Percentiles rank a stretch among this genome's conserved stretches.
These are phyloP conservation scores for Phlegmacium glaucopus DNA, from an alignment of 768 basidiomycete species.

Conservation along the genomic window DNA sequence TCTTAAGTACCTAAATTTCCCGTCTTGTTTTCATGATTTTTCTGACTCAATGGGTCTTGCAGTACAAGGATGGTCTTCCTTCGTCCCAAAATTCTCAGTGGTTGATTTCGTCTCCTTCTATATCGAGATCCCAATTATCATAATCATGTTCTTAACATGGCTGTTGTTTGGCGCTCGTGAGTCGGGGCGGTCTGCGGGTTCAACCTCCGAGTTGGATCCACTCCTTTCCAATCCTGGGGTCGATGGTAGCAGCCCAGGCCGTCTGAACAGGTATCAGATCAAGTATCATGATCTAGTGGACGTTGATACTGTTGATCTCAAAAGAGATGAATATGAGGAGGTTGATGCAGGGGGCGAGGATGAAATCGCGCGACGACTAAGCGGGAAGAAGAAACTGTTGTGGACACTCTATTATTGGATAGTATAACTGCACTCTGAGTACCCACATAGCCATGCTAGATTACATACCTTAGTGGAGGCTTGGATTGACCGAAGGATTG, in stretches of 20 bases:
- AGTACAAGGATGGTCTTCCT: conserved; percentile 91
- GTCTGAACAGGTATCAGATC: conserved; percentile 2
- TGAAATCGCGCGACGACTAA: conserved; percentile 30
- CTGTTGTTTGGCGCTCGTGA: conserved; percentile 30
- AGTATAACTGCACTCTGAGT: conserved; percentile 39
- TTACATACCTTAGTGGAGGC: not conserved
- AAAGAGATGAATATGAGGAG: conserved; percentile 55
- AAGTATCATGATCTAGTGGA: conserved; percentile 60
- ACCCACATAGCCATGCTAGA: not conserved
- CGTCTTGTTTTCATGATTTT: not conserved
- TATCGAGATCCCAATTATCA: conserved; percentile 73
- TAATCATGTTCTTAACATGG: conserved; percentile 64
- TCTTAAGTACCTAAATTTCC: conserved; percentile 47
- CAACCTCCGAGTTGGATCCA: not conserved
- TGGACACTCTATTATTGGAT: conserved; percentile 63
- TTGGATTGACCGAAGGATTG: no score
- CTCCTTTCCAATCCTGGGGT: not conserved
- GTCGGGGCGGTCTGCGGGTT: no score
- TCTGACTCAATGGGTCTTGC: conserved; percentile 1
- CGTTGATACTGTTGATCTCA: conserved; percentile 55
- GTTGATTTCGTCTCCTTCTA: conserved; percentile 79
- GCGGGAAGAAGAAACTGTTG: conserved; percentile 38
- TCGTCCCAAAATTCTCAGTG: conserved; percentile 59
- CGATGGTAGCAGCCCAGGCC: not conserved
- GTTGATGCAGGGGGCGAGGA: conserved; percentile 42